Evolutionary conservation across 305 asterid genomes (phyloP), one percentile per base, ranked within the genome.

Genomic region (Plantago rigida): DNA sequence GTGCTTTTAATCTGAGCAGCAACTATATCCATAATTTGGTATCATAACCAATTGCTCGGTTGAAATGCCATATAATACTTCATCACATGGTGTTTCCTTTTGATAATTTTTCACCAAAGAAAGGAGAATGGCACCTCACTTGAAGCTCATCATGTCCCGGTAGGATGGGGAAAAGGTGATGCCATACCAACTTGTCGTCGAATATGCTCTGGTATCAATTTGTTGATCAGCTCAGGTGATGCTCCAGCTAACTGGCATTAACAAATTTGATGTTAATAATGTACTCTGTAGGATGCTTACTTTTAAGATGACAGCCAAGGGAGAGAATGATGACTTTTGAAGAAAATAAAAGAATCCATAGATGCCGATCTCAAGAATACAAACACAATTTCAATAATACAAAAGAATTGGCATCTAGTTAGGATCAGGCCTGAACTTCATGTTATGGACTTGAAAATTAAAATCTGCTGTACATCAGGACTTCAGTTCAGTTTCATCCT

Each of bases 201-300:
- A 61, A 79, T 67, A 50, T 79, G 80, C 73, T 77, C 80, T 3
- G 85, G 85, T 72, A 80, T 71, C 77, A 77, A 64, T 77, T 63
- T 77, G 80, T 62, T 64, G 63, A 80, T 70, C 75, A 80, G 51
- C 69, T 80, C 85, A 34, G 79, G 79, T 7, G 82, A 77, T 9
- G 71, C 69, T 72, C 79, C 85, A 15, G 76, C 22, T 65, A 77
- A 68, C 82, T 80, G 66, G 55, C 62, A 47, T 46, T 17, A 6
- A n/a, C 39, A 61, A 57, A 51, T 66, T 13, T 5, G 46, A 19
- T n/a, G 61, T 71, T 54, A 67, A 10, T 19, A 50, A 15, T 47
- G 51, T 47, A 47, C 1, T 29, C 34, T 29, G 0, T 1, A 29
- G 3, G 56, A 13, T 51, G 34, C 56, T 19, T 51, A 51, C 5